Conservation (phyloP, 202 grass and related monocot genomes). For the Musa balbisiana region DNA sequence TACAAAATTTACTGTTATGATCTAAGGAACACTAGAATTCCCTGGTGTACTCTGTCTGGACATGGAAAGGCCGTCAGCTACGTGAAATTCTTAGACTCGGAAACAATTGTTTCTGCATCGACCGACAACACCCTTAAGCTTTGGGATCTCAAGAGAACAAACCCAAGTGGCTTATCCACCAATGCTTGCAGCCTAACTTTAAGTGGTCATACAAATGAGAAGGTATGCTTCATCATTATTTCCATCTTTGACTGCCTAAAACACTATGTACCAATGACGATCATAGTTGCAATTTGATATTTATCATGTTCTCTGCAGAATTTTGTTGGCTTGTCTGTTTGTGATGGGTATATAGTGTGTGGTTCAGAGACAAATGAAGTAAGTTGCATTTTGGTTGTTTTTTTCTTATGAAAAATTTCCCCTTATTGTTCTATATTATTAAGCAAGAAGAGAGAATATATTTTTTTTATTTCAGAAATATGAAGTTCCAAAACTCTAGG, state of each 20-base stretch:
- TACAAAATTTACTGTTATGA: conserved; percentile 97
- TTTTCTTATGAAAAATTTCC: neutral
- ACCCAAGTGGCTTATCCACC: conserved; percentile 47
- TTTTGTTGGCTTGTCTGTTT: conserved; percentile 95
- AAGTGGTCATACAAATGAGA: conserved; percentile 88
- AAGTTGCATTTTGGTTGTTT: conserved; percentile 27
- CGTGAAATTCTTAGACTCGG: conserved; percentile 73
- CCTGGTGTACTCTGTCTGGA: conserved; percentile 91
- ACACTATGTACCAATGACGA: neutral
- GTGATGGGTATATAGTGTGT: conserved; percentile 86
- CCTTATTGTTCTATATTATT: too few relatives aligned
- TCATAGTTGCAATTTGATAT: neutral
- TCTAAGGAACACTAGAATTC: conserved; percentile 86
- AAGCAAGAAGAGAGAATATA: too few relatives aligned
- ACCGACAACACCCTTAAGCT: conserved; percentile 96
- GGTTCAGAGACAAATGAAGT: conserved; percentile 96
- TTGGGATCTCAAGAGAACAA: conserved; percentile 87
- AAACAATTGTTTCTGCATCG: conserved; percentile 82
- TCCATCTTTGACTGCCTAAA: conserved; percentile 1
- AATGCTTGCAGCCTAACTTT: conserved; percentile 61
- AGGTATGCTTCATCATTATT: conserved; percentile 33
- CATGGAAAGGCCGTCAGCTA: conserved; percentile 95
- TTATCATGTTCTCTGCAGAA: conserved; percentile 59
- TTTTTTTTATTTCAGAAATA: too few relatives aligned
- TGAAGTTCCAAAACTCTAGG: too few relatives aligned